Evolutionary conservation across 2,329 filamentous ascomycete genomes (phyloP).

Genomic region (Oidium heveae): DNA sequence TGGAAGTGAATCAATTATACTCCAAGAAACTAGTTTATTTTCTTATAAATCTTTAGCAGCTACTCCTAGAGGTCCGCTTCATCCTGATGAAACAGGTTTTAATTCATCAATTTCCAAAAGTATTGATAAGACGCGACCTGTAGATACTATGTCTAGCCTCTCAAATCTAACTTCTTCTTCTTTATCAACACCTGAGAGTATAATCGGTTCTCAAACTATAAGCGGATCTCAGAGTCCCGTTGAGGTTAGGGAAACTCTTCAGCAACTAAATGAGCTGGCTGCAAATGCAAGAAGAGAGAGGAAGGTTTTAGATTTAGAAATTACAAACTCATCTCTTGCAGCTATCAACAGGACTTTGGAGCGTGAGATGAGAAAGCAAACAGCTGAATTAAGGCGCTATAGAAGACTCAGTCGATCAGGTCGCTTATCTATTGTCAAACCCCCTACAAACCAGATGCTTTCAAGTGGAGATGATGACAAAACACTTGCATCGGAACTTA

Average conservation of each 20-base stretch:
- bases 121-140: constrained; percentile 1
- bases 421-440: constrained; percentile 34
- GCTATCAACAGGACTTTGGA: constrained; percentile 90
- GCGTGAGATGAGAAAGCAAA: constrained; percentile 75
- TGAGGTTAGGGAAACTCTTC: constrained; percentile 27
- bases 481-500: constrained; percentile 22
- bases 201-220: neutral
- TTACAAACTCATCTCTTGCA: constrained; percentile 81
- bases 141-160: constrained; percentile 5
- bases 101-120: neutral
- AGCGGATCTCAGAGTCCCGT: constrained; percentile 22
- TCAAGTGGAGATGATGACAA: constrained; percentile 17
- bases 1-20: too few species aligned
- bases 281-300: constrained; percentile 75
- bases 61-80: too few species aligned
- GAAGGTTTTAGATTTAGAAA: constrained; percentile 89
- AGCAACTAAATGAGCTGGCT: constrained; percentile 49
- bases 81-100: too few species aligned
- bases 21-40: neutral
- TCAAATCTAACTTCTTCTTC: constrained; percentile 1
- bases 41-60: too few species aligned
- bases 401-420: constrained; percentile 67
- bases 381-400: constrained; percentile 62
- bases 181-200: neutral
- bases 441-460: constrained; percentile 20